Evolutionary conservation across 495 filamentous ascomycete genomes (phyloP).

Genomic region (Aspergillus mulundensis): DNA sequence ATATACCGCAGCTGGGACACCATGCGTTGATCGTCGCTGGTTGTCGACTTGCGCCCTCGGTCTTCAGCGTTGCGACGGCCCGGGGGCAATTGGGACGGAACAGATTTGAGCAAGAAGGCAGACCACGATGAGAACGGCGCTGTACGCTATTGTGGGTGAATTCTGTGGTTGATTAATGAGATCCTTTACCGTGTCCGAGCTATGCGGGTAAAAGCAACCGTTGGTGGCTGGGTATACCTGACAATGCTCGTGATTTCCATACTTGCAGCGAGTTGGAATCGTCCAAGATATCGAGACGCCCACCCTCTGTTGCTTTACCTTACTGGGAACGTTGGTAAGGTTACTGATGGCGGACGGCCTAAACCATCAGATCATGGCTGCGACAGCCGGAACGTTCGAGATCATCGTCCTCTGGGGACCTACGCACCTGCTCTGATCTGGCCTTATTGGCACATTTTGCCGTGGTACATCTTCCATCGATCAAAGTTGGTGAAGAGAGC

Average conservation of each 20-base stretch:
- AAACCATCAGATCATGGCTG: conserved; percentile 50
- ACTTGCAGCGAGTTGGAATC: conserved; percentile 52
- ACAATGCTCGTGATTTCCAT: conserved; percentile 53
- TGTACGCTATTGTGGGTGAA: conserved; percentile 28
- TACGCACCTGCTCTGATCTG: conserved; percentile 49
- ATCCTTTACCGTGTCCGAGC: conserved; percentile 71
- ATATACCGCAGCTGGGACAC: too few species aligned
- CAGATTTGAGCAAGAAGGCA: conserved; percentile 40
- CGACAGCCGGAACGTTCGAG: conserved; percentile 36
- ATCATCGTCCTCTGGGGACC: conserved; percentile 51
- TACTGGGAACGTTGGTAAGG: conserved; percentile 52
- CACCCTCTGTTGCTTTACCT: conserved; percentile 55
- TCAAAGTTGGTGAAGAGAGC: too few species aligned
- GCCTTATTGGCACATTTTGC: too few species aligned
- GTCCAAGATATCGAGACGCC: conserved; percentile 50
- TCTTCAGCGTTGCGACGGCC: conserved; percentile 37
- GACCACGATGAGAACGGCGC: conserved; percentile 41
- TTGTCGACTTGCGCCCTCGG: conserved; percentile 41
- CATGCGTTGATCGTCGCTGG: background rate
- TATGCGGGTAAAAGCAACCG: conserved; percentile 61
- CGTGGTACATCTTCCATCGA: too few species aligned
- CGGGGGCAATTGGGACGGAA: conserved; percentile 21
- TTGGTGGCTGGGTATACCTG: conserved; percentile 47
- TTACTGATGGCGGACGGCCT: conserved; percentile 62
- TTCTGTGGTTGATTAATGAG: too few species aligned